Conservation (phyloP, 768 basidiomycete genomes). For the Phanerochaete sordida region DNA sequence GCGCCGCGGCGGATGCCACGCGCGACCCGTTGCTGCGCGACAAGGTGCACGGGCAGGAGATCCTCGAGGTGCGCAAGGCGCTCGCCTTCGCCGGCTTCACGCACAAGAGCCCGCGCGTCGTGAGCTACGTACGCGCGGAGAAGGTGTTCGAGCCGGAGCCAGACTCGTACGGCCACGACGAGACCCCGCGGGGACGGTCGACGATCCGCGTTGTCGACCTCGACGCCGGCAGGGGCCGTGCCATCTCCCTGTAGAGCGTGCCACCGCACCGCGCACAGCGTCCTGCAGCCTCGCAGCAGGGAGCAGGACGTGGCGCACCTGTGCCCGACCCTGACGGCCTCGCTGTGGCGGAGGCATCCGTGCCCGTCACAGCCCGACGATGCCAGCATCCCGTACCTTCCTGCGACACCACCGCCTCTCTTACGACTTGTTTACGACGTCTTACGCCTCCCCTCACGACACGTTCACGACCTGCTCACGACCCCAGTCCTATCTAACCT, state of each 20-base stretch:
- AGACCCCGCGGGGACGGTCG: constrained; percentile 57
- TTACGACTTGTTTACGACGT: background rate
- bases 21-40: constrained; percentile 87
- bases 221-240: constrained; percentile 68
- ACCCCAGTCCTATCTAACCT: background rate
- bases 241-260: constrained; percentile 69
- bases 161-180: constrained; percentile 42
- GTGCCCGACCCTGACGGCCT: background rate
- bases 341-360: background rate
- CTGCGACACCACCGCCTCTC: background rate
- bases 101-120: constrained; percentile 80
- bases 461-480: background rate
- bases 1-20: constrained; percentile 78
- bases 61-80: constrained; percentile 88
- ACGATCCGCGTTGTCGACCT: constrained; percentile 52
- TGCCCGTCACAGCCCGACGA: background rate
- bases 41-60: constrained; percentile 79
- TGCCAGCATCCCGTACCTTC: background rate
- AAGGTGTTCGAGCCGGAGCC: constrained; percentile 61
- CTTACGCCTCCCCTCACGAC: background rate
- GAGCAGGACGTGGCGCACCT: constrained; percentile 10
- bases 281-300: constrained; percentile 4
- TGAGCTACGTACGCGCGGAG: constrained; percentile 75
- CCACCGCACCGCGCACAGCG: background rate
- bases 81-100: constrained; percentile 90